Base-by-base conservation (phyloP, 164 flowering plant species). In the Macadamia tetraphylla region DNA sequence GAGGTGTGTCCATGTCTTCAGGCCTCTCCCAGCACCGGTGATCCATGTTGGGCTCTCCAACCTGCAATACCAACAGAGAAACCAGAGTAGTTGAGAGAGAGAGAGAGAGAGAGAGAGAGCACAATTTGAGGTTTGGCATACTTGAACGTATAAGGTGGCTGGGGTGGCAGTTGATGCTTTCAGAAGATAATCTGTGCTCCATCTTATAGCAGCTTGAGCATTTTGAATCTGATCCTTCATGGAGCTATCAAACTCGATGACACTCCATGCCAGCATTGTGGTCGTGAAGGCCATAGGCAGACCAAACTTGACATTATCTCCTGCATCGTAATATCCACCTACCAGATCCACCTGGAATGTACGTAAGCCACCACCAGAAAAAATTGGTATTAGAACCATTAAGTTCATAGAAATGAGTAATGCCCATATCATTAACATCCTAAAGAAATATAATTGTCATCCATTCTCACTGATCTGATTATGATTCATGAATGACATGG, bases 301-400 rank as follows among this genome's bases (percentile, higher is more conserved):
- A 0, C 97, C 96, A 67, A 93, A 91, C 85, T 93, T 91, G 35
- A 91, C 90, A 69, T 91, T 87, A 57, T 93, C 97, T 32, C 98
- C 98, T 11, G 97, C 98, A 76, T 93, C 98, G 73, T 94, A 89
- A 70, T 94, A 94, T 1, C 98, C 98, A 7, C 98, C 98, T 0
- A 81, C 86, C 29, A 94, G 76, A 71, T 94, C 88, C 73, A 94
- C 97, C 98, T 91, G 83, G 66, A 83, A 35, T 35, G 40, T 5
- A 35, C 3, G 3, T 35, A 2, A 65, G 31, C 2, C 48, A 55
- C 14, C 11, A 29, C 46, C 18, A 31, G 58, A 6, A 0, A 61
- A 31, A 59, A 14, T 35, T 35, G 40, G 3, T 2, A 35, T 35
- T 2, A 35, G 40, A 2, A 5, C 3, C 40, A 35, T 35, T 5